These are phyloP conservation scores for Mycosarcoma maydis DNA, from an alignment of 1,284 basidiomycete species.

Conservation along the genomic window DNA sequence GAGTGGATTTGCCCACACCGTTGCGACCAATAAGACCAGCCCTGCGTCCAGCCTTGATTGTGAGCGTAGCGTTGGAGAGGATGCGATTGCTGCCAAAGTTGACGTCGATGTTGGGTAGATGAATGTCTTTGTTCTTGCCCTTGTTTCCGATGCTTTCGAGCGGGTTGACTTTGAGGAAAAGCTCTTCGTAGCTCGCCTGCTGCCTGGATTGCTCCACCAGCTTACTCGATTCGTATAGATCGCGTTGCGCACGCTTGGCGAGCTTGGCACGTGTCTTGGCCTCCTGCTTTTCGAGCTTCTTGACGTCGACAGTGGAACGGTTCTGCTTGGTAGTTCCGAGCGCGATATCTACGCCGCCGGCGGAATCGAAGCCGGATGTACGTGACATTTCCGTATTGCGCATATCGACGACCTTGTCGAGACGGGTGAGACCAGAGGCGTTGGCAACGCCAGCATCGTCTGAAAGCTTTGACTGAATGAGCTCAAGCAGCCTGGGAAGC, in stretches of 20 bases:
- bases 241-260: slow-evolving; percentile 83
- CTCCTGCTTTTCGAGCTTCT: slow-evolving; percentile 98
- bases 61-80: slow-evolving; percentile 72
- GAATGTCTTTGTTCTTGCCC: slow-evolving; percentile 81
- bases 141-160: slow-evolving; percentile 81
- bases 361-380: slow-evolving; percentile 62
- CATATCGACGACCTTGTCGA: slow-evolving; percentile 96
- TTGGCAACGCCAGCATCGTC: slow-evolving; percentile 68
- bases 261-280: slow-evolving; percentile 98
- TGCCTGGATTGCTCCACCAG: slow-evolving; percentile 90
- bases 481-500: slow-evolving; percentile 48
- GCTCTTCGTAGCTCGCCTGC: slow-evolving; percentile 94
- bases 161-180: slow-evolving; percentile 99
- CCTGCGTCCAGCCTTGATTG: slow-evolving; percentile 56
- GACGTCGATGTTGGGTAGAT: slow-evolving; percentile 88
- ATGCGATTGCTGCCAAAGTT: slow-evolving; percentile 84
- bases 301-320: slow-evolving; percentile 95
- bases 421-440: slow-evolving; percentile 62
- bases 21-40: slow-evolving; percentile 73
- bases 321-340: slow-evolving; percentile 92
- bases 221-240: slow-evolving; percentile 95
- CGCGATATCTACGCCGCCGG: slow-evolving; percentile 75
- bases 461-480: slow-evolving; percentile 58
- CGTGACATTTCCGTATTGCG: slow-evolving; percentile 73
- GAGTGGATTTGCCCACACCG: slow-evolving; percentile 93